Conservation (phyloP, 768 basidiomycete genomes). For the Naematelia aurantialba region DNA sequence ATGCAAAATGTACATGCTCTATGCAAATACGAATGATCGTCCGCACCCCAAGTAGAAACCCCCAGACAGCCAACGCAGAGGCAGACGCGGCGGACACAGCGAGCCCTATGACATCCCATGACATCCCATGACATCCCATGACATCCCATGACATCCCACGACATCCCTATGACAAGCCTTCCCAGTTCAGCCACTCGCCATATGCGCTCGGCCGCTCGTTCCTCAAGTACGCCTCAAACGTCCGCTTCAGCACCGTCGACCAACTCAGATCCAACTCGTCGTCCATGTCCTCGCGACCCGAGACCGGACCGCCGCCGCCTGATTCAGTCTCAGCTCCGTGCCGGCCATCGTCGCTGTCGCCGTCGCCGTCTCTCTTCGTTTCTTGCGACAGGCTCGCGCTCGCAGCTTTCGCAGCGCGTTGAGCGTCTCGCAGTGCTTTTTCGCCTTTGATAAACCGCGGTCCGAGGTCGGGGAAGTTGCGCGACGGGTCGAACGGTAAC, state of each 20-base stretch:
- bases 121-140: too few species aligned
- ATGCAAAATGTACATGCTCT: background rate
- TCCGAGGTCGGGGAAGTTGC: constrained; percentile 96
- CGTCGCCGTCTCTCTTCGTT: constrained; percentile 6
- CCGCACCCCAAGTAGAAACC: background rate
- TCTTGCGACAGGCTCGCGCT: background rate
- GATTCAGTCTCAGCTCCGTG: too few species aligned
- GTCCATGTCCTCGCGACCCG: constrained; percentile 34
- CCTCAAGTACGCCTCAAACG: constrained; percentile 87
- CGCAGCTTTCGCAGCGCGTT: constrained; percentile 16
- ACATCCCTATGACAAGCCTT: background rate
- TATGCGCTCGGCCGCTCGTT: constrained; percentile 94
- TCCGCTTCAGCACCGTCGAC: constrained; percentile 90
- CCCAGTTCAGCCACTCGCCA: constrained; percentile 69
- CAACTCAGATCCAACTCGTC: constrained; percentile 56
- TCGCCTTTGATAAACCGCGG: constrained; percentile 72
- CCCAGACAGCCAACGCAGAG: too few species aligned
- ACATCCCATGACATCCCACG: too few species aligned
- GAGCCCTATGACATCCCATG: too few species aligned
- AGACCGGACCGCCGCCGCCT: constrained; percentile 4
- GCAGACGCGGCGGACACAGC: too few species aligned
- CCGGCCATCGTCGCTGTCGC: constrained; percentile 3
- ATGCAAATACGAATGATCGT: background rate
- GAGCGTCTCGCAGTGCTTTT: constrained; percentile 58
- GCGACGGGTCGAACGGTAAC: constrained; percentile 85